Percentiles rank a stretch among this genome's conserved stretches.
Evolutionary conservation across 2,329 filamentous ascomycete genomes (phyloP).

Genomic region (Cucurbitaria berberidis): DNA sequence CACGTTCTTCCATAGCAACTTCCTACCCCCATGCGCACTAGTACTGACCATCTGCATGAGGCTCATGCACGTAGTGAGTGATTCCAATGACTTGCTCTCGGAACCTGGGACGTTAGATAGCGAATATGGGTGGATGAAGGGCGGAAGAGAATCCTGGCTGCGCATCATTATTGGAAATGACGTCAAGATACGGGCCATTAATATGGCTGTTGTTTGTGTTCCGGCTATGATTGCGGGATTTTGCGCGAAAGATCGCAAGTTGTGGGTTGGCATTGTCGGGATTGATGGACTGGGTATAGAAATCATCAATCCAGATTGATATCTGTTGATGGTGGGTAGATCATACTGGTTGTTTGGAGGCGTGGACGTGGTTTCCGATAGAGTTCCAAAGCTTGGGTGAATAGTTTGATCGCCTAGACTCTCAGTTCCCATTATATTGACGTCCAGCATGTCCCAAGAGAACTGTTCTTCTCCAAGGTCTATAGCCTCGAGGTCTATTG

Average conservation of each 20-base stretch:
- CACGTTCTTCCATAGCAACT: conserved; percentile 56
- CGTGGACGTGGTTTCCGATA: background rate
- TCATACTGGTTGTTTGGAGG: background rate
- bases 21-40: conserved; percentile 43
- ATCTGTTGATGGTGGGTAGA: background rate
- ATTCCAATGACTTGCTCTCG: conserved; percentile 40
- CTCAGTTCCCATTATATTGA: conserved; percentile 7
- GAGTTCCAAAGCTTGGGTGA: background rate
- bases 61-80: conserved; percentile 52
- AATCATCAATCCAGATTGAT: background rate
- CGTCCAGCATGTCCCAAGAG: conserved; percentile 24
- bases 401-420: conserved; percentile 17
- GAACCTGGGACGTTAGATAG: conserved; percentile 27
- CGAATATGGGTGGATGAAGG: conserved; percentile 51
- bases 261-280: conserved; percentile 24
- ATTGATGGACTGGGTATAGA: conserved; percentile 13
- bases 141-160: conserved; percentile 48
- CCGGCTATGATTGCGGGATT: conserved; percentile 32
- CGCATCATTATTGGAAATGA: conserved; percentile 53
- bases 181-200: conserved; percentile 51
- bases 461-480: conserved; percentile 3
- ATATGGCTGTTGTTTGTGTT: conserved; percentile 43
- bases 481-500: background rate
- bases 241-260: conserved; percentile 34
- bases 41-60: conserved; percentile 51